Evolutionary conservation across 179 eudicot genomes (phyloP).

Genomic region (Beta macrorhiza): DNA sequence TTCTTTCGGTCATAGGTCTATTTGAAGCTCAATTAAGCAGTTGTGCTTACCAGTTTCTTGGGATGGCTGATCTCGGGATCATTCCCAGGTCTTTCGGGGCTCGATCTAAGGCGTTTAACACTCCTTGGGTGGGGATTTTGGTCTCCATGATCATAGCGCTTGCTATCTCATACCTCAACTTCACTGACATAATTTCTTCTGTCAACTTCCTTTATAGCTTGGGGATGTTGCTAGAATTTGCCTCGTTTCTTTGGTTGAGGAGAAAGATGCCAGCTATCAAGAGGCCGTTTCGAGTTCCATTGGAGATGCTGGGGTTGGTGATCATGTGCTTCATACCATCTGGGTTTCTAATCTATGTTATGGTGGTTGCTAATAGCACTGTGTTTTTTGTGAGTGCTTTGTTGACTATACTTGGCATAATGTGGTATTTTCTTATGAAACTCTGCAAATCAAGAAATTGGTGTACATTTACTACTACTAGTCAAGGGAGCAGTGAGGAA

Average conservation of each 20-base stretch:
- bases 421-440: slow-evolving; percentile 40
- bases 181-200: slow-evolving; percentile 47
- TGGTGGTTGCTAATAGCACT: slow-evolving; percentile 29
- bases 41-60: slow-evolving; percentile 56
- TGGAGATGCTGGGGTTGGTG: slow-evolving; percentile 44
- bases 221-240: slow-evolving; percentile 61
- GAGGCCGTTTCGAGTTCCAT: slow-evolving; percentile 61
- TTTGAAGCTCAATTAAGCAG: slow-evolving; percentile 68
- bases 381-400: slow-evolving; percentile 33
- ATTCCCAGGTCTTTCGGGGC: slow-evolving; percentile 47
- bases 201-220: slow-evolving; percentile 66
- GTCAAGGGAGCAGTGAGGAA: slow-evolving; percentile 21
- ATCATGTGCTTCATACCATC: slow-evolving; percentile 69
- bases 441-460: slow-evolving; percentile 34
- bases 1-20: slow-evolving; percentile 52
- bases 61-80: slow-evolving; percentile 63
- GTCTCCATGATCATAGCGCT: slow-evolving; percentile 43
- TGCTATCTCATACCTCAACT: slow-evolving; percentile 42
- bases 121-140: slow-evolving; percentile 69
- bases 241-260: slow-evolving; percentile 61
- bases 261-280: slow-evolving; percentile 40
- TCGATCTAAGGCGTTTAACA: slow-evolving; percentile 52
- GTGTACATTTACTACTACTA: slow-evolving; percentile 17
- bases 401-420: slow-evolving; percentile 33
- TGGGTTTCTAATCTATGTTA: slow-evolving; percentile 44